Conservation (phyloP, 129 eudicot species). For the Arctium lappa region DNA sequence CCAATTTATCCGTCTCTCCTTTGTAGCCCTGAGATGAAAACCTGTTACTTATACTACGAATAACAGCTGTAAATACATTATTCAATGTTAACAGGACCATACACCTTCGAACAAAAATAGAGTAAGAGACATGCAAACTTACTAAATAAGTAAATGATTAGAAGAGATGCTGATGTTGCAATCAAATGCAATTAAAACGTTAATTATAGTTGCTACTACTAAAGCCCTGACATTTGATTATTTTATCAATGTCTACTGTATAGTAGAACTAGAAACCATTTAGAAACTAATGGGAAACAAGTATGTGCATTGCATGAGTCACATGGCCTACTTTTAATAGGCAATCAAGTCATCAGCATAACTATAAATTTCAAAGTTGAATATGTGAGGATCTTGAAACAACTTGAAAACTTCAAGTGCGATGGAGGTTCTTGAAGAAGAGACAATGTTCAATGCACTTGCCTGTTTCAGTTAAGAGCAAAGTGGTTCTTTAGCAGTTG, state of each 20-base stretch:
- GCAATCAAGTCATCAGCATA: not conserved
- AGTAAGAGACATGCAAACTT: not conserved
- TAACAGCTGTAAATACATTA: constrained; percentile 1
- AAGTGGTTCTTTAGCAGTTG: no score
- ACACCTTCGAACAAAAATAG: not conserved
- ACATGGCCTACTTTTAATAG: not conserved
- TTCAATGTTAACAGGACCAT: not conserved
- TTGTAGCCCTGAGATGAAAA: constrained; percentile 64
- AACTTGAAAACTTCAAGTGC: no score
- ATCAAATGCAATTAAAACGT: not conserved
- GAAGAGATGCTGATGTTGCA: not conserved
- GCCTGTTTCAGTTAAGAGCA: no score
- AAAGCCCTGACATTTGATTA: not conserved
- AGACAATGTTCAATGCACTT: no score
- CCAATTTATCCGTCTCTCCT: constrained; percentile 80
- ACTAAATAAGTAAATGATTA: not conserved
- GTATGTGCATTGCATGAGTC: not conserved
- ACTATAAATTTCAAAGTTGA: not conserved
- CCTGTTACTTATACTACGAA: constrained; percentile 1
- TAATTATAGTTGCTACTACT: not conserved
- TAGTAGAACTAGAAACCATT: not conserved
- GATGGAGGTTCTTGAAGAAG: no score
- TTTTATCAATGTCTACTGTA: not conserved
- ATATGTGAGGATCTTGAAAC: no score
- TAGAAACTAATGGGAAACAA: not conserved